Base-by-base conservation (phyloP, 225 moss, liverwort and hornwort genomes). In the Asterella californica region DNA sequence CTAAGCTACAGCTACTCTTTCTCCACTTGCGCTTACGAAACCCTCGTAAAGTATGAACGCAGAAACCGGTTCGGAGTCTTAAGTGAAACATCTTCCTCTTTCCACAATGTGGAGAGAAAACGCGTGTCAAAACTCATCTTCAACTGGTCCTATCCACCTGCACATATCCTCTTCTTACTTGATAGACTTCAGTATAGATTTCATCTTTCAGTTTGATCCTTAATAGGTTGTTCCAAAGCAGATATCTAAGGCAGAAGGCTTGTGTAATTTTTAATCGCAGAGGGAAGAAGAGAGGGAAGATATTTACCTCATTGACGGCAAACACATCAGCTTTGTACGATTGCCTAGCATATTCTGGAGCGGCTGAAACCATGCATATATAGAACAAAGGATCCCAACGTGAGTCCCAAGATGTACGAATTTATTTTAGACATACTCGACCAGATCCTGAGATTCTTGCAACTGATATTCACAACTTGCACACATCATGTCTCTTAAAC, bases 251-350 rank as follows among this genome's bases (percentile, higher is more conserved):
- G 30, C 61, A 61, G 65, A 12, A 10, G 30, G 12, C 32, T 65
- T 33, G 65, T 65, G 12, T 2, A 15, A 65, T 33, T 29, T 33
- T 29, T 33, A 21, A 12, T 15, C 4, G 25, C 75, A 17, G 36
- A 27, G 53, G 15, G 52, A 49, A 33, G 36, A 21, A 10, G 54
- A 17, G 36, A 27, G 53, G 15, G 52, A 49, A 33, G 36, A 21
- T 14, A 11, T 46, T 22, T 81, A 88, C 88, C 83, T 91, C 87
- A 45, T 81, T 86, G 73, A 83, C 54, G 36, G 90, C 84, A 45
- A 93, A 54, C 2, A 95, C 76, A n/a, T 91, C 82, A 60, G 49
- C 82, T 78, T 77, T 84, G 81, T 87, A 85, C 50, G 74, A 84
- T 21, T 69, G 72, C 49, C 78, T 88, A 72, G 75, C 70, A 83